These are phyloP conservation scores for Naegleria lovaniensis DNA, from an alignment of 208 protist genomes.

Conservation along the genomic window DNA sequence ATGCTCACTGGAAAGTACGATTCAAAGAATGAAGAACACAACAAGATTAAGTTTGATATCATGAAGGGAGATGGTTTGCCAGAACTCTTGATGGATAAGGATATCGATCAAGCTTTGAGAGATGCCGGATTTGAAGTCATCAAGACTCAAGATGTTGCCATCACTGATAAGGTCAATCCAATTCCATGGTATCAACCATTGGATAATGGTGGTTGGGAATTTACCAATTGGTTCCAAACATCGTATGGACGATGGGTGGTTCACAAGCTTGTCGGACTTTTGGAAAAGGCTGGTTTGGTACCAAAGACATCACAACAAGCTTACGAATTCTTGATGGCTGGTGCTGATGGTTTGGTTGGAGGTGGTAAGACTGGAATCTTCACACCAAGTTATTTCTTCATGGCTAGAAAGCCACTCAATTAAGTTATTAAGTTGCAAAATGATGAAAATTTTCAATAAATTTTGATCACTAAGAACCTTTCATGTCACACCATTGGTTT, in stretches of 20 bases:
- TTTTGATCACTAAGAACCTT: too few relatives aligned
- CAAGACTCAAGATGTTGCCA: slow-evolving; percentile 58
- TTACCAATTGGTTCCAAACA: slow-evolving; percentile 66
- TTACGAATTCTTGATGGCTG: slow-evolving; percentile 73
- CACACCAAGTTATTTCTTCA: slow-evolving; percentile 77
- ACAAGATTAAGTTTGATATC: slow-evolving; percentile 76
- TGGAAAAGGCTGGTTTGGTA: slow-evolving; percentile 65
- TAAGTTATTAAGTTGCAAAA: not conserved
- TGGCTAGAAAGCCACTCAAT: slow-evolving; percentile 69
- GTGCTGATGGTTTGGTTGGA: slow-evolving; percentile 71
- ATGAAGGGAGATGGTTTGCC: slow-evolving; percentile 83
- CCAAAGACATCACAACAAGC: slow-evolving; percentile 68
- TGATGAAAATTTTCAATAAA: too few relatives aligned
- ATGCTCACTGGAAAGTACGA: slow-evolving; percentile 84
- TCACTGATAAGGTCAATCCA: slow-evolving; percentile 56
- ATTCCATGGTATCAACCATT: slow-evolving; percentile 80
- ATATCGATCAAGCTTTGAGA: slow-evolving; percentile 66
- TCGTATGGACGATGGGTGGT: slow-evolving; percentile 68
- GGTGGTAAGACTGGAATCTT: slow-evolving; percentile 81
- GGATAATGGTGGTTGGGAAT: slow-evolving; percentile 56
- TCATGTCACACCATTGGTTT: too few relatives aligned
- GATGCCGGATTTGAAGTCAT: slow-evolving; percentile 81
- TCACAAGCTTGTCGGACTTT: slow-evolving; percentile 59
- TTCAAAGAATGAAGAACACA: slow-evolving; percentile 70
- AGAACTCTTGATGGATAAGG: slow-evolving; percentile 11